These are phyloP conservation scores for Saccharomyces hybrid DNA, from an alignment of 1,139 yeast genomes.

Conservation along the genomic window DNA sequence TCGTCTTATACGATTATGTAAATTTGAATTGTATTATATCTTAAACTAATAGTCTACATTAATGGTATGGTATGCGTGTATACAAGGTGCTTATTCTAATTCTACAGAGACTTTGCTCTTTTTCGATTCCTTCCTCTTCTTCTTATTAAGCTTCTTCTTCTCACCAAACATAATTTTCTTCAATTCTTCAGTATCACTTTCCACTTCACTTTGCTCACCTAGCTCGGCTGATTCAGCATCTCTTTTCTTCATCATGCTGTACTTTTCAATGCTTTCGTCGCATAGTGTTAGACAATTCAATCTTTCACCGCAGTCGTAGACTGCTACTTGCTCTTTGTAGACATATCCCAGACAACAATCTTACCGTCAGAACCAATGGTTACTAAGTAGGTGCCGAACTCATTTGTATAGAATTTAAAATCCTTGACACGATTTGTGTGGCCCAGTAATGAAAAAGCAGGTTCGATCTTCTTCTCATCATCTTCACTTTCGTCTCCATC, in stretches of 20 bases:
- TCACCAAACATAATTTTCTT: constrained; percentile 37
- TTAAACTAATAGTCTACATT: background rate
- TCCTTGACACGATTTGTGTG: constrained; percentile 84
- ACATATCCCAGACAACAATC: constrained; percentile 82
- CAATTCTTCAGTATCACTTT: constrained; percentile 37
- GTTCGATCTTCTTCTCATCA: constrained; percentile 21
- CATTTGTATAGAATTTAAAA: constrained; percentile 46
- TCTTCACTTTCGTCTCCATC: constrained; percentile 32
- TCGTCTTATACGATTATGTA: background rate
- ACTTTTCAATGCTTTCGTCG: constrained; percentile 70
- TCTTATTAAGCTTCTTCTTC: constrained; percentile 35
- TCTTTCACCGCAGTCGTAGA: constrained; percentile 87
- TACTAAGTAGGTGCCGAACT: constrained; percentile 46
- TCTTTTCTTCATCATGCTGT: constrained; percentile 64
- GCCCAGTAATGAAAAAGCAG: constrained; percentile 59
- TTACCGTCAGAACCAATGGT: constrained; percentile 91
- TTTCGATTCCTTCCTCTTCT: constrained; percentile 40
- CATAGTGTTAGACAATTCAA: constrained; percentile 77
- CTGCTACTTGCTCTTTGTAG: constrained; percentile 71
- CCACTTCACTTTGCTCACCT: constrained; percentile 37
- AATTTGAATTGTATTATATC: background rate
- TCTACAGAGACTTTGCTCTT: constrained; percentile 44
- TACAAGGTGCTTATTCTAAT: constrained; percentile 36
- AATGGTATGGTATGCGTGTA: background rate
- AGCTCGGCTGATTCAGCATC: constrained; percentile 54